Base-by-base conservation (phyloP, 2,329 filamentous ascomycete genomes). In the Akanthomyces dipterigenus region DNA sequence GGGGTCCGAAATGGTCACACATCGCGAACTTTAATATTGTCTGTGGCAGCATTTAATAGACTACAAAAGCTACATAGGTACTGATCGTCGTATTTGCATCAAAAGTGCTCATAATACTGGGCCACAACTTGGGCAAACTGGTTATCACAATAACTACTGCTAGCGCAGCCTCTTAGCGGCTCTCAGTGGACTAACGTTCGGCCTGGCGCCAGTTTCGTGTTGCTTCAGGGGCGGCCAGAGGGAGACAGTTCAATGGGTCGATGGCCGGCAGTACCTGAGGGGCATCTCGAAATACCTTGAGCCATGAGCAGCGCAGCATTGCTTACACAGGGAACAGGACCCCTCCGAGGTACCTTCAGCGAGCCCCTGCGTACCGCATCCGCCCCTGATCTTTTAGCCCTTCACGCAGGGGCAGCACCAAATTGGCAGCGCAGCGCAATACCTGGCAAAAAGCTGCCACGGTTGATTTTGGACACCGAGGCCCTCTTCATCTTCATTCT, bases 401-500 rank as follows among this genome's bases (percentile, higher is more conserved):
- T 48, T 48, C 31, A 50, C 20, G 45, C 43, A 48, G 34, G 40
- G 51, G 50, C 8, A 20, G 34, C 51, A 51, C 36, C 28, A 56
- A 60, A 54, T 28, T 54, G 46, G 53, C 36, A 45, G 45, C 34
- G 43, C 42, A 55, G 60, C 54, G 40, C 49, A 43, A 58, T 48
- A 42, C 54, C 60, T 62, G 45, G 53, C 55, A 60, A 53, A 53
- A 54, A 62, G 42, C 45, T 56, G 62, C 56, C 62, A 63, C 57
- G 62, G 51, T 34, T 56, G 46, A 55, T 38, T 56, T 59, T 54
- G 6, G 20, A 45, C 40, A 46, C 11, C 9, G 42, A 24, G 48
- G 38, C 49, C 11, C 28, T 43, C 40, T 53, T 36, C 40, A 54
- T n/a, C 40, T 54, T 60, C 22, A 60, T 31, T 28, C 49, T 36